These are phyloP conservation scores for Podospora pseudopauciseta DNA, from an alignment of 495 filamentous ascomycete species.

Conservation along the genomic window DNA sequence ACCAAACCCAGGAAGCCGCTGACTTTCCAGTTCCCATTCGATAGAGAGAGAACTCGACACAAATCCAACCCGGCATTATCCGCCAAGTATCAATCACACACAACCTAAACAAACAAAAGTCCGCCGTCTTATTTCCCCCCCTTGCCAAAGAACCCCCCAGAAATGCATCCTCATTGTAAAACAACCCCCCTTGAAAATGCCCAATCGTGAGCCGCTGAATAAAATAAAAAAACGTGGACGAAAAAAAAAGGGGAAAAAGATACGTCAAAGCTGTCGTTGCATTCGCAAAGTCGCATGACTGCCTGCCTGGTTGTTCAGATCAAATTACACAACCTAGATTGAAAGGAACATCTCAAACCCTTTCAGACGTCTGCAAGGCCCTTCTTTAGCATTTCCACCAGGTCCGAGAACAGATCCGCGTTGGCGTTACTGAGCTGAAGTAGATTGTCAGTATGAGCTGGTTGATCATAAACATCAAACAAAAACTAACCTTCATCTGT, in stretches of 20 bases:
- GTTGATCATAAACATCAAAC: constrained; percentile 3
- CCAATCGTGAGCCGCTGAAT: neutral
- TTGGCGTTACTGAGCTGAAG: constrained; percentile 44
- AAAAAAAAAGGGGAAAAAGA: neutral
- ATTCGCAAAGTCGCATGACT: neutral
- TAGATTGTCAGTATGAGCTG: constrained; percentile 4
- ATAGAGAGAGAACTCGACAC: neutral
- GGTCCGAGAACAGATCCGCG: constrained; percentile 40
- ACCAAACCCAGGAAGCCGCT: neutral
- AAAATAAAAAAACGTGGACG: neutral
- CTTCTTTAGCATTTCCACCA: constrained; percentile 40
- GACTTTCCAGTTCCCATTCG: neutral
- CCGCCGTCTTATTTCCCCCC: neutral
- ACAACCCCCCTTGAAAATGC: neutral
- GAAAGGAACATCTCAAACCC: too few relatives aligned
- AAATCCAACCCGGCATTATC: neutral
- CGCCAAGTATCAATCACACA: neutral
- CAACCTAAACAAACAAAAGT: neutral
- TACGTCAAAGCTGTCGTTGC: neutral
- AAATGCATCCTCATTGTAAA: constrained; percentile 1
- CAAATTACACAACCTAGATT: neutral
- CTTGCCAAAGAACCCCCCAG: neutral
- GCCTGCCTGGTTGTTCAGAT: neutral
- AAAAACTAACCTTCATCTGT: constrained; percentile 62
- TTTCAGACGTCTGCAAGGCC: constrained; percentile 30